Percentiles rank a stretch among this genome's conserved stretches.
phyloP scores from a whole-genome alignment of 768 basidiomycete genomes.

The Boletus tylopilopsis region DNA sequence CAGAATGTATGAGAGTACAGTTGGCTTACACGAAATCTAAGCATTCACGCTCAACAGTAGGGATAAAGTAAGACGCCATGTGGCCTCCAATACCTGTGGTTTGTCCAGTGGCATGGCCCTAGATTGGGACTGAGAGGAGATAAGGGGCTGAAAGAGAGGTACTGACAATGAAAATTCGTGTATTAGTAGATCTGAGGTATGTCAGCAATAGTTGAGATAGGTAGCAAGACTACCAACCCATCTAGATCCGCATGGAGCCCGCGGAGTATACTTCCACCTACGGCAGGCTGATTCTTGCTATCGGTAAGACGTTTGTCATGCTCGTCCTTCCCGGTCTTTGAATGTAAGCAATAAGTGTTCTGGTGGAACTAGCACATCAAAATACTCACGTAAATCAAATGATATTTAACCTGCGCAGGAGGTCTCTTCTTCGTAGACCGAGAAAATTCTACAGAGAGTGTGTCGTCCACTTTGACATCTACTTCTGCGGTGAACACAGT shows the following conservation, averaged over 20 bases:
- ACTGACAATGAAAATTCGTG: not conserved
- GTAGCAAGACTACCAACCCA: not conserved
- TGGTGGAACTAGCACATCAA: not conserved
- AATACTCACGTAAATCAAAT: slow-evolving; percentile 8
- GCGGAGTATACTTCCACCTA: not conserved
- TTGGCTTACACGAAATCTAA: slow-evolving; percentile 1
- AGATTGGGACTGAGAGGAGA: not conserved
- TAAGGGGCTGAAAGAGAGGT: too few species aligned
- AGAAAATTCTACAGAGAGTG: not conserved
- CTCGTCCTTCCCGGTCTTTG: slow-evolving; percentile 5
- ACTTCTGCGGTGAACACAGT: slow-evolving; percentile 26
- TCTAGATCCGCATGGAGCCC: not conserved
- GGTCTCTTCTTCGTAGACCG: slow-evolving; percentile 3
- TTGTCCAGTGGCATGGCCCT: slow-evolving; percentile 5
- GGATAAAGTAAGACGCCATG: not conserved
- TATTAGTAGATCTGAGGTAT: not conserved
- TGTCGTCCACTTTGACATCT: not conserved
- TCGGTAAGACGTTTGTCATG: not conserved
- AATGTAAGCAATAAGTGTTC: not conserved
- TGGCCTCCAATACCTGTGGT: slow-evolving; percentile 2
- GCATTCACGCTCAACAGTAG: slow-evolving; percentile 2
- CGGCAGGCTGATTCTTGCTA: not conserved
- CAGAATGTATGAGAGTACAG: not conserved
- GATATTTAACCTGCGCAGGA: not conserved
- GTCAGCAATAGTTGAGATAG: not conserved